Base-by-base conservation (phyloP, 164 flowering plant species). In the Paratinospora sagittata region DNA sequence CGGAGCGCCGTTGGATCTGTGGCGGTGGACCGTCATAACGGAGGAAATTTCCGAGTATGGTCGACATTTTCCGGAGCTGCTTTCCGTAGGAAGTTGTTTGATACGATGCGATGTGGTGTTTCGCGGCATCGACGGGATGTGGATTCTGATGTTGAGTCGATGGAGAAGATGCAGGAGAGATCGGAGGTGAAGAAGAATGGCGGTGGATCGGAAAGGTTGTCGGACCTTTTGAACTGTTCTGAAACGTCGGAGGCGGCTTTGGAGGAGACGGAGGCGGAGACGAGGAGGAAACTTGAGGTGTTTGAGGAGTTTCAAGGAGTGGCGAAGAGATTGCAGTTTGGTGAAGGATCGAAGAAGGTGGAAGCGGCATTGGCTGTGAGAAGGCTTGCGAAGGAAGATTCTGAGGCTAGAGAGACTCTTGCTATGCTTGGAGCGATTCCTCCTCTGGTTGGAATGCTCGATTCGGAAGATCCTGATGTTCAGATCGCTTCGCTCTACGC, bases 391-490 rank as follows among this genome's bases (percentile, higher is more conserved):
- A 92, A 88, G 81, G 97, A 89, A 9, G 87, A 89, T 70, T 45
- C 84, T 0, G 85, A 78, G 43, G 92, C 90, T 0, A 82, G 98
- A 73, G 77, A 69, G 21, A 87, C 92, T 30, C 81, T 94, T 0
- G 91, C 96, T 0, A 84, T 92, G 92, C 86, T 92, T 16, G 98
- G 98, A 23, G 89, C 88, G 12, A 94, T 94, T 69, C 98, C 98
- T 13, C 89, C 96, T 33, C 81, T 94, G 0, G 88, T 92, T 17
- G 87, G 82, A 10, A 77, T 92, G 93, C 84, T 94, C 21, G 97
- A 90, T 74, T 71, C 70, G 21, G 74, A 52, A 11, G 84, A 85
- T 66, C 66, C 49, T 23, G 82, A 84, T 39, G 71, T 70, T 33
- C 87, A 82, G 71, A 78, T 88, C 68, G 89, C 88, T 17, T 77